Percentiles rank a stretch among this genome's conserved stretches.
Evolutionary conservation across 768 basidiomycete species (phyloP).

Genomic region (Podaxis sp.): DNA sequence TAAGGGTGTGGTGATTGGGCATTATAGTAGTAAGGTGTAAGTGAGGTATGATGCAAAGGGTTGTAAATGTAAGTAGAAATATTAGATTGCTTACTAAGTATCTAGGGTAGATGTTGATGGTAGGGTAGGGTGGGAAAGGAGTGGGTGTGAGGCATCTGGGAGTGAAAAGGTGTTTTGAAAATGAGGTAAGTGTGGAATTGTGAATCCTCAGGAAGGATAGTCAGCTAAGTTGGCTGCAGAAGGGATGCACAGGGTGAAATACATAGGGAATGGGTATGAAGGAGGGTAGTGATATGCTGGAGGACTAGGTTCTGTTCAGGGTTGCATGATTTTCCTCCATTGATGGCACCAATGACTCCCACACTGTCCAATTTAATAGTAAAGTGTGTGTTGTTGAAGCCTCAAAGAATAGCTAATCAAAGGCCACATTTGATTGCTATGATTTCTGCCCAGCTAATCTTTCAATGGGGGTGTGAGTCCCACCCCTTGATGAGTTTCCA

Average conservation of each 20-base stretch:
- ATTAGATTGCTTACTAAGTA: neutral
- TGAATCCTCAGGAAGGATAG: neutral
- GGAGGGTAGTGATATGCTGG: neutral
- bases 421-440: neutral
- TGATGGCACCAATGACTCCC: neutral
- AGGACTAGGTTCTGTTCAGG: neutral
- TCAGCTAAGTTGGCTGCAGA: neutral
- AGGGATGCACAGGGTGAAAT: neutral
- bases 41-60: too few relatives aligned
- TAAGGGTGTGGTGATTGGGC: neutral
- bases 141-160: neutral
- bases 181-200: neutral
- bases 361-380: neutral
- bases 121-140: too few relatives aligned
- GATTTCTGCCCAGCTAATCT: neutral
- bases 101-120: neutral
- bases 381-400: neutral
- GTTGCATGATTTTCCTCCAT: neutral
- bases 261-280: neutral
- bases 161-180: neutral
- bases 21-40: neutral
- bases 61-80: neutral
- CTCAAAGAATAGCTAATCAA: neutral
- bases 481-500: too few relatives aligned
- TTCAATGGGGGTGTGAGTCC: too few relatives aligned